A percentile compares a stretch with the other conserved stretches of the same genome.
These are phyloP conservation scores for Pleurotus ostreatus DNA, from an alignment of 768 basidiomycete species.

Conservation along the genomic window DNA sequence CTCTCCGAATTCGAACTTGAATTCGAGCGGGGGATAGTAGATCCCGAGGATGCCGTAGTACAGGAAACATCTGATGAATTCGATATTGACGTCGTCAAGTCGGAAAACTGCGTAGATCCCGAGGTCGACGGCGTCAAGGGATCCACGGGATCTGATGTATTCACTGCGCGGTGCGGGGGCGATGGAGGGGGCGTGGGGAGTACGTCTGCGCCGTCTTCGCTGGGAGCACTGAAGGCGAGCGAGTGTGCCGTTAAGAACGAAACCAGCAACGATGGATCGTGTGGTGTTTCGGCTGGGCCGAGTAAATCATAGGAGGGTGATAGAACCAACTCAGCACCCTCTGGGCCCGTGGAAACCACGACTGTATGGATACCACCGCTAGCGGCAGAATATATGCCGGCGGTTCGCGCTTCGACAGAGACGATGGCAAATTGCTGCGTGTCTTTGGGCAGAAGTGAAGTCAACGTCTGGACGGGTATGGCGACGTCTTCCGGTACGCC, in stretches of 20 bases:
- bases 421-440: slow-evolving; percentile 15
- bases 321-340: neutral
- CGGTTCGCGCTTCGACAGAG: slow-evolving; percentile 5
- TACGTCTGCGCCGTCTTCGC: neutral
- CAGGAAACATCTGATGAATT: neutral
- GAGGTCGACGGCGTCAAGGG: neutral
- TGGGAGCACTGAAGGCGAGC: neutral
- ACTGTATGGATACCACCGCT: neutral
- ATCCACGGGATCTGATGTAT: neutral
- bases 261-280: neutral
- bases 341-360: neutral
- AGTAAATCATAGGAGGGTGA: neutral
- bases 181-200: slow-evolving; percentile 2
- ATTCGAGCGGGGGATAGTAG: neutral
- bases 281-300: neutral
- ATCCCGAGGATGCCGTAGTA: neutral
- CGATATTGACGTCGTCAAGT: neutral
- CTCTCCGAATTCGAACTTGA: neutral
- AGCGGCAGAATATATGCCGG: slow-evolving; percentile 3
- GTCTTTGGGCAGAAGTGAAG: slow-evolving; percentile 9
- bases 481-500: neutral
- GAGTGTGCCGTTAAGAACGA: neutral
- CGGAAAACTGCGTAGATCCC: neutral
- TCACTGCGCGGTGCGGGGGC: neutral
- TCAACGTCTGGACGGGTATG: slow-evolving; percentile 8